These are phyloP conservation scores for Entelexis paramagnoliae DNA, from an alignment of 1,139 yeast genomes.

Conservation along the genomic window DNA sequence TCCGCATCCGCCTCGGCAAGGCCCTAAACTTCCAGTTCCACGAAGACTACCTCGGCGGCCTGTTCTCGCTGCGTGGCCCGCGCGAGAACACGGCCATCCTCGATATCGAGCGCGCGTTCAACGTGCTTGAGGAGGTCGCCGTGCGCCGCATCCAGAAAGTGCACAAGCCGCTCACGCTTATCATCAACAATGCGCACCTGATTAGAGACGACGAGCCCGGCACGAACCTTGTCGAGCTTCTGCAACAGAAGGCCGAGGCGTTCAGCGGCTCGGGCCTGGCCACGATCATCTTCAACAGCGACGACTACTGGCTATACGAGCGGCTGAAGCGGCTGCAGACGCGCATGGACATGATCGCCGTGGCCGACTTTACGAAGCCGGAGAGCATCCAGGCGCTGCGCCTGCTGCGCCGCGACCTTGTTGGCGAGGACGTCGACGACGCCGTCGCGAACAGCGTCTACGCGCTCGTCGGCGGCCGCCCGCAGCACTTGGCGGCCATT, in stretches of 20 bases:
- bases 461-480: conserved; percentile 71
- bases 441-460: conserved; percentile 47
- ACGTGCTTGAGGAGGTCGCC: conserved; percentile 65
- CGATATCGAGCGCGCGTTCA: conserved; percentile 75
- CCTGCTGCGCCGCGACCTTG: conserved; percentile 43
- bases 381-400: conserved; percentile 51
- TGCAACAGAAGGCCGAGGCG: conserved; percentile 76
- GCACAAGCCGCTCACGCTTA: conserved; percentile 51
- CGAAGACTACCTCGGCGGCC: conserved; percentile 74
- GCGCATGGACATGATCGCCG: conserved; percentile 60
- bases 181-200: conserved; percentile 66
- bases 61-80: conserved; percentile 76
- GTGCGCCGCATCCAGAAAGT: conserved; percentile 36
- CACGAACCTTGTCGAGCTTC: conserved; percentile 54
- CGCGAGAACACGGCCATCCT: conserved; percentile 61
- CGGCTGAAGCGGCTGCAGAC: conserved; percentile 64
- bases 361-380: conserved; percentile 50
- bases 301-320: conserved; percentile 82
- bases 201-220: conserved; percentile 66
- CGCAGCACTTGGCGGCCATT: conserved; percentile 70
- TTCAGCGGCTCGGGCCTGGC: conserved; percentile 67
- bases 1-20: conserved; percentile 63
- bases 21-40: conserved; percentile 64
- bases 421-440: conserved; percentile 35
- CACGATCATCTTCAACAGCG: conserved; percentile 68